Conservation (phyloP, 805 yeast species). For the Cephaloascus albidus region DNA sequence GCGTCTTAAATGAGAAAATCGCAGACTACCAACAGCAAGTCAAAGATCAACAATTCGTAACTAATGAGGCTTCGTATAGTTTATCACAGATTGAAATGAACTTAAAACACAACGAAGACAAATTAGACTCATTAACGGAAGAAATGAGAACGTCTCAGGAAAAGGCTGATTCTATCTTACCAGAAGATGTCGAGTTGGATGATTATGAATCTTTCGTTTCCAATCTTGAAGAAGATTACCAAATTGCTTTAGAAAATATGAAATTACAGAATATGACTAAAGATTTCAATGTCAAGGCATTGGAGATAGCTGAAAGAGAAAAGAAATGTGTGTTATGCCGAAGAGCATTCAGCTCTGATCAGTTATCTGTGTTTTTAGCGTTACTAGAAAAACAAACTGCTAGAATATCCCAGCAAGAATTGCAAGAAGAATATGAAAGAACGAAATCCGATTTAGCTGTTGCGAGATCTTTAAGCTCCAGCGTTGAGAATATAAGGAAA, state of each 20-base stretch:
- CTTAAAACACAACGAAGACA: background rate
- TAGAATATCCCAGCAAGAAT: background rate
- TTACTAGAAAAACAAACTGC: background rate
- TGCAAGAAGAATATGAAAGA: slow-evolving; percentile 8
- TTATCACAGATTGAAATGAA: background rate
- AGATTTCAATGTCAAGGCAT: slow-evolving; percentile 62
- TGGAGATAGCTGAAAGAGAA: slow-evolving; percentile 46
- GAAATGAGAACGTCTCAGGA: background rate
- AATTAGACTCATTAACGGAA: background rate
- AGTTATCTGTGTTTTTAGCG: background rate
- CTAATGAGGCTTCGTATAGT: background rate
- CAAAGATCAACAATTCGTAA: background rate
- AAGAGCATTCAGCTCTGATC: slow-evolving; percentile 43
- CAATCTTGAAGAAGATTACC: background rate
- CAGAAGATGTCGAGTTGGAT: background rate
- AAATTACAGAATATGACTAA: slow-evolving; percentile 64
- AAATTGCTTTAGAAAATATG: background rate
- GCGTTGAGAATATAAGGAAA: slow-evolving; percentile 7
- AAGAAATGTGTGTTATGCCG: slow-evolving; percentile 67
- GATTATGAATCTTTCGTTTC: background rate
- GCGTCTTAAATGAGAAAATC: slow-evolving; percentile 4
- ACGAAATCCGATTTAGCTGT: slow-evolving; percentile 17
- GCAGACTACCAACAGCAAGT: slow-evolving; percentile 2
- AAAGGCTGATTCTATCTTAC: background rate
- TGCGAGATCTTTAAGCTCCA: slow-evolving; percentile 16